A percentile compares a stretch with the other conserved stretches of the same genome.
Conservation (phyloP, 805 yeast species). For the Wickerhamomyces ciferrii region DNA sequence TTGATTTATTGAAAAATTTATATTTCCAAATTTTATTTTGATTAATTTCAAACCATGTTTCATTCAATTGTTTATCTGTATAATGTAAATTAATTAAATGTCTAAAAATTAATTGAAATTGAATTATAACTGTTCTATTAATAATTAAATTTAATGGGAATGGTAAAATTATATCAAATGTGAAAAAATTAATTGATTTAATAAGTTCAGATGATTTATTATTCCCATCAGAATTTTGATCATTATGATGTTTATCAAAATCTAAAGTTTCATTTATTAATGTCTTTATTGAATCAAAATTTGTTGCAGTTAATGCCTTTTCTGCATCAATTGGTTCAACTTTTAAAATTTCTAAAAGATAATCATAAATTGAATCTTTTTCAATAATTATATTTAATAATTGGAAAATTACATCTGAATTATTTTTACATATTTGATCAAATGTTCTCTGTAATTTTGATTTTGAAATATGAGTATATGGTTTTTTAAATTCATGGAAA, state of each 20-base stretch:
- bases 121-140: slow-evolving; percentile 62
- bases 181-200: slow-evolving; percentile 45
- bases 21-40: slow-evolving; percentile 65
- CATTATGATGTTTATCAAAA: slow-evolving; percentile 6
- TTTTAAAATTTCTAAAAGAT: slow-evolving; percentile 45
- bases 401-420: slow-evolving; percentile 19
- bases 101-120: slow-evolving; percentile 78
- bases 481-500: slow-evolving; percentile 45
- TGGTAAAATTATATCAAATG: slow-evolving; percentile 61
- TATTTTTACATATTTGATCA: slow-evolving; percentile 5
- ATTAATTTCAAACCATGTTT: slow-evolving; percentile 68
- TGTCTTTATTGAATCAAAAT: slow-evolving; percentile 37
- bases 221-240: slow-evolving; percentile 4
- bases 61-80: slow-evolving; percentile 52
- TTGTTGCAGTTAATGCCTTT: slow-evolving; percentile 38
- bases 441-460: slow-evolving; percentile 28
- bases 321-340: slow-evolving; percentile 52
- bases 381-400: slow-evolving; percentile 35
- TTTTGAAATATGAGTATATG: slow-evolving; percentile 23
- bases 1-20: slow-evolving; percentile 32
- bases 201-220: slow-evolving; percentile 25
- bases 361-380: slow-evolving; percentile 30
- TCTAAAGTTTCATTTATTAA: slow-evolving; percentile 38
- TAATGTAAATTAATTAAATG: slow-evolving; percentile 60
- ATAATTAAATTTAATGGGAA: slow-evolving; percentile 81